Conservation (phyloP, 1,284 basidiomycete genomes). For the Leccinum ponderosum region DNA sequence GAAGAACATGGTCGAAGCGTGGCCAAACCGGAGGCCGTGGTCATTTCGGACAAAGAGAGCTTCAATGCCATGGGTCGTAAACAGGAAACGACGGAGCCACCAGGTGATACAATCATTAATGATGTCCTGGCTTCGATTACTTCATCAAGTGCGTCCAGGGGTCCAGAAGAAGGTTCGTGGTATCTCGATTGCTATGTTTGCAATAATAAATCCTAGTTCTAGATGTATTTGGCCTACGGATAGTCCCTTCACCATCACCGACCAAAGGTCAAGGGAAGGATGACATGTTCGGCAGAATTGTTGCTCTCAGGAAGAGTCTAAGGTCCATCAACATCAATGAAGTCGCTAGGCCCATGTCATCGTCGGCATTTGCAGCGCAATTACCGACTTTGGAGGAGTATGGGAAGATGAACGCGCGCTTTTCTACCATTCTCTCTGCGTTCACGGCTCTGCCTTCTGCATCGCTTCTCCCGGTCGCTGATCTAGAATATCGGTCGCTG, state of each 20-base stretch:
- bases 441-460: constrained; percentile 47
- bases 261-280: constrained; percentile 37
- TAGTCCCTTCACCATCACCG: constrained; percentile 34
- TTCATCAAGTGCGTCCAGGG: not conserved
- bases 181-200: constrained; percentile 2
- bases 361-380: constrained; percentile 39
- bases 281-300: constrained; percentile 42
- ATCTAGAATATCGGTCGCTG: constrained; percentile 61
- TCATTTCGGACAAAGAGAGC: constrained; percentile 26
- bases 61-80: not conserved
- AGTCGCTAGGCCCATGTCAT: constrained; percentile 43
- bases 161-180: constrained; percentile 28
- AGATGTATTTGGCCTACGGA: constrained; percentile 62
- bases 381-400: constrained; percentile 55
- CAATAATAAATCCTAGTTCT: constrained; percentile 2
- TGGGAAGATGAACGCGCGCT: constrained; percentile 45
- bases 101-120: not conserved
- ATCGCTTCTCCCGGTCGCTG: constrained; percentile 41
- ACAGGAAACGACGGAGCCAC: constrained; percentile 18
- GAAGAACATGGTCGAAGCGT: constrained; percentile 32
- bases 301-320: constrained; percentile 55
- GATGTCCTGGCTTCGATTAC: not conserved
- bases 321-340: constrained; percentile 61
- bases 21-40: constrained; percentile 22
- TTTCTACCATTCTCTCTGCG: constrained; percentile 48